Evolutionary conservation across 2,329 filamentous ascomycete species (phyloP).

Genomic region (Daldinia eschscholtzii): DNA sequence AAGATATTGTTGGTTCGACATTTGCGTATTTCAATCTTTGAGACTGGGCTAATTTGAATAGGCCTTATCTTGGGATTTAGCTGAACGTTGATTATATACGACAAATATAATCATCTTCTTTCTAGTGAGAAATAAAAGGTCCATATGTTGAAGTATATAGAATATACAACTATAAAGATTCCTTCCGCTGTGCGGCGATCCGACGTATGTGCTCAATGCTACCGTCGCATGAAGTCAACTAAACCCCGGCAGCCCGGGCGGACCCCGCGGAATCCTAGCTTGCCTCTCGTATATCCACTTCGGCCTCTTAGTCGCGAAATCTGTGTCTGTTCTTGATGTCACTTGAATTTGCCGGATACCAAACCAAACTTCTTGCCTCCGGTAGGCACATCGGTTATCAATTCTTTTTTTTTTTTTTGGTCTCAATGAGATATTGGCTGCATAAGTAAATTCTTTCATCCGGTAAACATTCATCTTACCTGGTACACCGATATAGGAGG

Average conservation of each 20-base stretch:
- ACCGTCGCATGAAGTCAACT: conserved; percentile 1
- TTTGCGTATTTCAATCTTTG: not conserved
- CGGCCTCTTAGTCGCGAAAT: conserved; percentile 8
- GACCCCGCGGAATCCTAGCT: conserved; percentile 30
- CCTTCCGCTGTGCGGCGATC: not conserved
- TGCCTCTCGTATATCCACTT: conserved; percentile 4
- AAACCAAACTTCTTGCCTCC: not conserved
- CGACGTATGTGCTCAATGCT: not conserved
- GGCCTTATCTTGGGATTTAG: too few species aligned
- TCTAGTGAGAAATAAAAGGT: not conserved
- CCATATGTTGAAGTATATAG: not conserved
- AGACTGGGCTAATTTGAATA: not conserved
- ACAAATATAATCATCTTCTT: not conserved
- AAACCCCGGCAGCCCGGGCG: not conserved
- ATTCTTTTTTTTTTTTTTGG: not conserved
- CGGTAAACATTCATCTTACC: not conserved
- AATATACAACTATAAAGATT: not conserved
- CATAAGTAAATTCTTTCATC: not conserved
- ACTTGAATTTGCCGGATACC: not conserved
- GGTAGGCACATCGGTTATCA: not conserved
- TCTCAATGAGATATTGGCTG: not conserved
- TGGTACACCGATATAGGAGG: not conserved
- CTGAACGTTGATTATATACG: not conserved
- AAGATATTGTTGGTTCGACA: not conserved
- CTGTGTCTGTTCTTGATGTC: conserved; percentile 17